Evolutionary conservation across 2,329 filamentous ascomycete genomes (phyloP).

Genomic region (Ceratocystis eucalypticola): DNA sequence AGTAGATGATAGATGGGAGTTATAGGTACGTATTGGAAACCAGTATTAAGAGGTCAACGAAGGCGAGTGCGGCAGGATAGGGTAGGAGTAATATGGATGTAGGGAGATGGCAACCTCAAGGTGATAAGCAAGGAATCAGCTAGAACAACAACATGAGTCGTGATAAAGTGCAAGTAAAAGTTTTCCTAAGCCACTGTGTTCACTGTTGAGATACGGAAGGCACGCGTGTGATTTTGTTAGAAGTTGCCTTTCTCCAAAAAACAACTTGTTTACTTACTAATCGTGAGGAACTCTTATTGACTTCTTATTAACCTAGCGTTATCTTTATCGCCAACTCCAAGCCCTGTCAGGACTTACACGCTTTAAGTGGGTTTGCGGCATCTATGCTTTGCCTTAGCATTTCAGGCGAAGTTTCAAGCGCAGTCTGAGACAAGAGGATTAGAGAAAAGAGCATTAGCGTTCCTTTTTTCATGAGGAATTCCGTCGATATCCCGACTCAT

Average conservation of each 20-base stretch:
- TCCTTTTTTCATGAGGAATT: neutral
- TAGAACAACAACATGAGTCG: neutral
- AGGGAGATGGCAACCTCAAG: neutral
- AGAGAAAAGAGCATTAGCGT: neutral
- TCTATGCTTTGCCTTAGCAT: neutral
- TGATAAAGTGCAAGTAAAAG: neutral
- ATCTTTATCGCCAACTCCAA: neutral
- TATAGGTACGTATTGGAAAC: neutral
- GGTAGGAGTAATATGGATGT: neutral
- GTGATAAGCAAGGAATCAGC: neutral
- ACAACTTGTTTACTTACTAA: neutral
- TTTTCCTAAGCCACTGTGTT: neutral
- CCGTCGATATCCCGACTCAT: no score
- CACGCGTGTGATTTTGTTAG: neutral
- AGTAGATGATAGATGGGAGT: neutral
- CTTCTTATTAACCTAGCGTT: neutral
- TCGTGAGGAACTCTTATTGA: neutral
- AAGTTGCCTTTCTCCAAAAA: neutral
- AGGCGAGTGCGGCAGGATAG: neutral
- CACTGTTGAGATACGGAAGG: neutral
- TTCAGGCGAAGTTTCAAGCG: constrained; percentile 27
- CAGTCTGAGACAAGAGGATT: constrained; percentile 24
- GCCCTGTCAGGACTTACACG: neutral
- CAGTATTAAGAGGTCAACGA: neutral
- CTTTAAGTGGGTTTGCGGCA: neutral